Evolutionary conservation across 2,329 filamentous ascomycete species (phyloP), one percentile per base, ranked within the genome.

Genomic region (Sphaerulina musiva): DNA sequence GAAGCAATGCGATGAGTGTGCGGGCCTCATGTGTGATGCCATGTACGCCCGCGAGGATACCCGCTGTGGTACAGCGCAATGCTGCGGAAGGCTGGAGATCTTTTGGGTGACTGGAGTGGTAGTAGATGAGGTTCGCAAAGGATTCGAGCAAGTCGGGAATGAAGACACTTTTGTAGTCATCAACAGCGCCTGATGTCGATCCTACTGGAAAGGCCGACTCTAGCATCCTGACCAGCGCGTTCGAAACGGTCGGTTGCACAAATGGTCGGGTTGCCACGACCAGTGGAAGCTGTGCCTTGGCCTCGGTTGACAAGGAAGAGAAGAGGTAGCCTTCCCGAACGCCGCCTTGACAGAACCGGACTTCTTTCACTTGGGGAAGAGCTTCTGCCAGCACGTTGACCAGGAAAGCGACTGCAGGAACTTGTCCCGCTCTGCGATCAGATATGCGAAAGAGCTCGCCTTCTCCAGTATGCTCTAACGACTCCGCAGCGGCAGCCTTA

Each of bases 331-430:
- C 91, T 70, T 95, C 90, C 40, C 90, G 78, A 57, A 95, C 91
- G 6, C 90, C 91, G 17, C 91, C 89, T 62, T 89, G 85, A 67
- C 89, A 95, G 71, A 95, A 96, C 0, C 85, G 85, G 2, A 91
- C 87, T 23, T 80, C 78, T 42, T 82, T 81, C 61, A 95, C 85
- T 42, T 77, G 77, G 3, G 87, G 87, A 2, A 95, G 77, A 0
- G 83, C 80, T 40, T 80, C 74, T 32, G 85, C 76, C 12, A 96
- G 79, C 14, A 87, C 84, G 32, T 85, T 81, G n/a, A 95, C 82
- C 4, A 95, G 82, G 31, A 88, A 82, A 0, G 84, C 82, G 32
- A 95, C 89, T 31, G 91, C 89, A 1, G 89, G 87, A 40, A 95
- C 90, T 69, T 96, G 91, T 10, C 78, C 77, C 8, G 88, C 84